Base-by-base conservation (phyloP, 768 basidiomycete genomes). In the Rhodosporidiobolus odoratus region DNA sequence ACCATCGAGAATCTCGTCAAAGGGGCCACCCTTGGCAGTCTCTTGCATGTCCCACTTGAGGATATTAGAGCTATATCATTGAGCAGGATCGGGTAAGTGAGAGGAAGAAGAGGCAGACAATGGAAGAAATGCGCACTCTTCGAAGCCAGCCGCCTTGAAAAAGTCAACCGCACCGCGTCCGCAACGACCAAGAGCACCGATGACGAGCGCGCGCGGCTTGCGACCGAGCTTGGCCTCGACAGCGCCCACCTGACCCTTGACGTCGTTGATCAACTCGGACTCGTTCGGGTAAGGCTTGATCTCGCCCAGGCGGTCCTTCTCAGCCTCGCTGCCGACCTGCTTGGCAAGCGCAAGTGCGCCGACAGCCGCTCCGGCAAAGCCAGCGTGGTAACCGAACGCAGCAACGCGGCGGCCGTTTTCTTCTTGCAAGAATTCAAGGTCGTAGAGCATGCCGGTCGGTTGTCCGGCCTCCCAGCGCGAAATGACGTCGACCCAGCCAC, bases 1-100 rank as follows among this genome's bases (percentile, higher is more conserved):
- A 82, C 82, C 82, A 72, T 92, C 91, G 37, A 98, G 85, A 69
- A 99, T 92, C 82, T 98, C 95, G 56, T 85, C 80, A 83, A 97
- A 98, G 0, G 96, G 96, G 3, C 96, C 96, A 38, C 94, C 94
- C 82, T 92, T 94, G 76, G 89, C 89, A 12, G 96, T 99, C 82
- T 99, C 96, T 3, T 84, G 89, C 84, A 99, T 82, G 80, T 99
- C 96, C 96, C 96, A 98, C 84, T 97, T 94, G 81, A 91, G 35
- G 77, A 99, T 96, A 78, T 98, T 87, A 65, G 91, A 86, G 74
- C 94, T 97, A n/a, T n/a, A n/a, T n/a, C n/a, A n/a, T n/a, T n/a
- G n/a, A n/a, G 80, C 1, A 43, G 25, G 9, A 19, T 17, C 30
- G 40, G 62, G 48, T 13, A 53, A 15, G 40, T 3, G 4, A 27